phyloP scores from a whole-genome alignment of 805 yeast species.

The Ascoidea rubescens region DNA sequence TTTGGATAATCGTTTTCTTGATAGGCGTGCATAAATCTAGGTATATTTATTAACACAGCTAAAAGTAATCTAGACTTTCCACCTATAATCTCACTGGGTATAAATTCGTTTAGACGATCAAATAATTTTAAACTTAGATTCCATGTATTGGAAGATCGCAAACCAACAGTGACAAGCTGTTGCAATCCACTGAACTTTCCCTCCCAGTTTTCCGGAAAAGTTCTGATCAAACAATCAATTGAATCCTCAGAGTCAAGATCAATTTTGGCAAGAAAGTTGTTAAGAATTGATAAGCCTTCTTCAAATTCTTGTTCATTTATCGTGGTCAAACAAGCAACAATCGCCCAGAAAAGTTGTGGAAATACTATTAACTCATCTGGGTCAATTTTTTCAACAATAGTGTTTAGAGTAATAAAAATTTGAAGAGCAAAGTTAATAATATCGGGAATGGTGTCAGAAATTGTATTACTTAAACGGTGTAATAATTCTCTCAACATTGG shows the following conservation, averaged over 20 bases:
- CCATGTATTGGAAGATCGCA: constrained; percentile 69
- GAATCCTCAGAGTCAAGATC: constrained; percentile 79
- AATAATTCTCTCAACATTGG: constrained; percentile 87
- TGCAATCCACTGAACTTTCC: constrained; percentile 87
- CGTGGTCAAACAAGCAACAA: constrained; percentile 82
- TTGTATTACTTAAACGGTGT: constrained; percentile 82
- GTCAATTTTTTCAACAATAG: constrained; percentile 75
- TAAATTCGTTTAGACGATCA: constrained; percentile 52
- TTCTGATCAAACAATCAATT: constrained; percentile 65
- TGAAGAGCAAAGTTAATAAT: constrained; percentile 97
- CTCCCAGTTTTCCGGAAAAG: constrained; percentile 94
- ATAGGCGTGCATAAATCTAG: constrained; percentile 73
- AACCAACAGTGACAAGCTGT: constrained; percentile 63
- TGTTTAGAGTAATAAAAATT: constrained; percentile 88
- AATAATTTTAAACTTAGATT: constrained; percentile 64
- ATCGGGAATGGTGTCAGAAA: constrained; percentile 77
- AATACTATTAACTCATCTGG: constrained; percentile 68
- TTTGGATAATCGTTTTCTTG: constrained; percentile 36
- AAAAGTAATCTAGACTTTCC: constrained; percentile 54
- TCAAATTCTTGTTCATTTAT: constrained; percentile 88
- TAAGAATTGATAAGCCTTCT: constrained; percentile 70
- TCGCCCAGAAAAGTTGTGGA: constrained; percentile 93
- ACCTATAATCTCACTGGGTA: constrained; percentile 67
- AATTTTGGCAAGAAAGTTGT: constrained; percentile 75
- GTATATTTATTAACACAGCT: constrained; percentile 66